Base-by-base conservation (phyloP, 2,329 filamentous ascomycete species). In the Chrysosporium queenslandicum region DNA sequence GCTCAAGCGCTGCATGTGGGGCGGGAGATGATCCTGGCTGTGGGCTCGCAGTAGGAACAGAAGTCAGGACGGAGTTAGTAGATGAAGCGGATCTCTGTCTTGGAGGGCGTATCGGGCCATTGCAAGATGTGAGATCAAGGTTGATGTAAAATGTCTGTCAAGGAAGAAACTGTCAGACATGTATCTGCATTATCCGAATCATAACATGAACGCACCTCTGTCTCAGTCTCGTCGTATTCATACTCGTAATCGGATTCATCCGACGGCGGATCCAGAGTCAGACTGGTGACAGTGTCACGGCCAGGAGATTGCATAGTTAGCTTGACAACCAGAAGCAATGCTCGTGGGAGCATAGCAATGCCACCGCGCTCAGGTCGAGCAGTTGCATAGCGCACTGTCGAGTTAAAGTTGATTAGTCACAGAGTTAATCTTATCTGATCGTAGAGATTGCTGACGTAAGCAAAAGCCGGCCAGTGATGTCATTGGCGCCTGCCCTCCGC, bases 161-260 rank as follows among this genome's bases (percentile, higher is more conserved):
- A 8, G 50, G 40, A 30, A 7, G 12, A 30, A 11, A 51, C 11
- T 34, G 20, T 36, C 29, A 45, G 46, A 23, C n/a, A n/a, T 23
- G 53, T 42, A 47, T 46, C 45, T 55, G 55, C 27, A 23, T 50
- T 45, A 30, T 43, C 56, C 40, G n/a, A 49, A 46, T 37, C 40
- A 40, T 46, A 23, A 46, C 41, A 41, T 20, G 6, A 40, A 46
- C 58, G 59, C 61, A 77, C 77, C 66, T 78, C 77, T 23, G 72
- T 76, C 48, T 77, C 73, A 6, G 68, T 70, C 5, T 72, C 67
- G 59, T 76, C 65, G 57, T 81, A 81, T 59, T 82, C 79, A 63
- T 81, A 82, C 58, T 82, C 79, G 68, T 76, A 82, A n/a, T 80
- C 74, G 7, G 64, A 67, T 32, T 70, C 69, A 20, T 67, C 69